phyloP scores from a whole-genome alignment of 2,329 filamentous ascomycete genomes.

The Phaeoacremonium minimum region DNA sequence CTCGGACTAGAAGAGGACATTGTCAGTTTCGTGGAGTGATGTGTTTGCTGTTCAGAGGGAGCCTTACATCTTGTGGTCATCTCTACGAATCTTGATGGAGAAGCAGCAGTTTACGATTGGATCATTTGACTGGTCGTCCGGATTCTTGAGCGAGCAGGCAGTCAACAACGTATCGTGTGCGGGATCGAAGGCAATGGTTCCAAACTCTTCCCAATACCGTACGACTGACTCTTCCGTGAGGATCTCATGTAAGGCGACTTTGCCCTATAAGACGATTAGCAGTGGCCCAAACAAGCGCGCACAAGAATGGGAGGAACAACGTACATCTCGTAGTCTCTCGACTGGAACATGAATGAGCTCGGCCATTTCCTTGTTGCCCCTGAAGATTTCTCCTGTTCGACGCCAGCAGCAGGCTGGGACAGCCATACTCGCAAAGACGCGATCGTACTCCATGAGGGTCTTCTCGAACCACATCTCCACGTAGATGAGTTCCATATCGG shows the following conservation, averaged over 20 bases:
- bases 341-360: slow-evolving; percentile 91
- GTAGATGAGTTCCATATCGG: slow-evolving; percentile 88
- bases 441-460: slow-evolving; percentile 95
- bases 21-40: background rate
- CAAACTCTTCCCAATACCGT: slow-evolving; percentile 98
- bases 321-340: slow-evolving; percentile 83
- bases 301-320: slow-evolving; percentile 30
- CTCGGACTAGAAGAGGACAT: slow-evolving; percentile 62
- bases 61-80: slow-evolving; percentile 91
- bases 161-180: slow-evolving; percentile 93
- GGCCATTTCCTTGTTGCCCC: slow-evolving; percentile 98
- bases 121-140: slow-evolving; percentile 62
- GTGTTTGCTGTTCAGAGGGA: background rate
- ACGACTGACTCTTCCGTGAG: slow-evolving; percentile 92
- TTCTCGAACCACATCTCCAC: slow-evolving; percentile 99
- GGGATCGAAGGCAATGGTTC: slow-evolving; percentile 92
- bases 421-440: slow-evolving; percentile 98
- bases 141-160: slow-evolving; percentile 85
- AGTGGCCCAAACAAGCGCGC: slow-evolving; percentile 6
- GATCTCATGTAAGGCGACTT: slow-evolving; percentile 92
- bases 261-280: slow-evolving; percentile 58
- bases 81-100: slow-evolving; percentile 91
- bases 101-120: slow-evolving; percentile 90
- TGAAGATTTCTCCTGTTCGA: slow-evolving; percentile 92
- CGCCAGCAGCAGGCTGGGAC: slow-evolving; percentile 97